A percentile compares a stretch with the other conserved stretches of the same genome.
phyloP scores from a whole-genome alignment of 1,284 basidiomycete species.

The Apiotrichum mycotoxinovorans region DNA sequence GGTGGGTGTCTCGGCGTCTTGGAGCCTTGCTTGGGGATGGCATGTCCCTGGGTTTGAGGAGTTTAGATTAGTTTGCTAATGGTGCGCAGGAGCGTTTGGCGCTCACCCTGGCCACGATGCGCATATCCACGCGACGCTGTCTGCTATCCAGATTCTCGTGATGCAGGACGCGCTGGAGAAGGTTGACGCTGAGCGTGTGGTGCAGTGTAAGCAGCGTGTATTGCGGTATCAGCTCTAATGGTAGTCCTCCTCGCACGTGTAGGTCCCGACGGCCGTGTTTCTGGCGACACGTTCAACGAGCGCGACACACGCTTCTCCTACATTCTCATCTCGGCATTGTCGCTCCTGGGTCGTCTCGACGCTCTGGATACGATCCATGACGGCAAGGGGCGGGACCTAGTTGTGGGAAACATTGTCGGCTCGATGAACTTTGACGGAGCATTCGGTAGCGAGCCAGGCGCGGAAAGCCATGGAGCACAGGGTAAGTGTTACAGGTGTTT shows the following conservation, averaged over 20 bases:
- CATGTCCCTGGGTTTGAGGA: no score
- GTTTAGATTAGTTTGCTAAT: no score
- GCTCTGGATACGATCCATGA: constrained; percentile 56
- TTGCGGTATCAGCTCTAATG: not conserved
- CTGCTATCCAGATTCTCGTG: constrained; percentile 85
- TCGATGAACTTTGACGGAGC: constrained; percentile 96
- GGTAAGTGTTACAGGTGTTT: constrained; percentile 58
- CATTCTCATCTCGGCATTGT: constrained; percentile 75
- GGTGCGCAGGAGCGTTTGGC: constrained; percentile 87
- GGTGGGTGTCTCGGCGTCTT: constrained; percentile 56
- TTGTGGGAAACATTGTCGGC: constrained; percentile 67
- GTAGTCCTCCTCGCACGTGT: constrained; percentile 79
- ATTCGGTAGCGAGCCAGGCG: constrained; percentile 77
- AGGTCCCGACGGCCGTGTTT: constrained; percentile 74
- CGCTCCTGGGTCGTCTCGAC: constrained; percentile 69
- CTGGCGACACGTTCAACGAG: constrained; percentile 87
- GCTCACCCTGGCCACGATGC: constrained; percentile 91
- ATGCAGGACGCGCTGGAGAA: constrained; percentile 77
- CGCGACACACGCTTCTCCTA: constrained; percentile 88
- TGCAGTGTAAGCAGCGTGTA: constrained; percentile 61
- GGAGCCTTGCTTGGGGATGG: no score
- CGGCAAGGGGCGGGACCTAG: constrained; percentile 55
- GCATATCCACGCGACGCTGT: constrained; percentile 80
- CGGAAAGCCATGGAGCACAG: constrained; percentile 89
- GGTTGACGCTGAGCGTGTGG: constrained; percentile 64